A percentile compares a stretch with the other conserved stretches of the same genome.
Conservation (phyloP, 2,329 filamentous ascomycete species). For the Xylariaceae sp. region DNA sequence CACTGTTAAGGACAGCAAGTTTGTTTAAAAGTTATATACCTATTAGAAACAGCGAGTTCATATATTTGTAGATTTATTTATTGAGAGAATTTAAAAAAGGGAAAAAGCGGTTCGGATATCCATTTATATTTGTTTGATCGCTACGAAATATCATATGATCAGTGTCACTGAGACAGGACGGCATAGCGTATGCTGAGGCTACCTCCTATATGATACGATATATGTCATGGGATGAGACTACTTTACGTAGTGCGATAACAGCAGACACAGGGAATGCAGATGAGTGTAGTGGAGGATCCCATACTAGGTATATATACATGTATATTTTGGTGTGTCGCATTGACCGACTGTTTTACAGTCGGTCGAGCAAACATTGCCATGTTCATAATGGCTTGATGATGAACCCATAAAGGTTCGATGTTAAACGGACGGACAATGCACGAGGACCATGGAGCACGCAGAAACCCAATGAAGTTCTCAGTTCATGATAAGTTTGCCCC, state of each 20-base stretch:
- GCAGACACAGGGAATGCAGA: too few species aligned
- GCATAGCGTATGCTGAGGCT: background rate
- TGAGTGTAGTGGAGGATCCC: background rate
- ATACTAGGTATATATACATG: background rate
- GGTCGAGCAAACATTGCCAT: too few species aligned
- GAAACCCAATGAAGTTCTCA: background rate
- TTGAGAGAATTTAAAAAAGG: too few species aligned
- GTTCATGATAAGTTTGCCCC: slow-evolving; percentile 5
- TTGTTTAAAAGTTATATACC: slow-evolving; percentile 32
- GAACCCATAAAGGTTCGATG: background rate
- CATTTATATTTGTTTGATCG: background rate
- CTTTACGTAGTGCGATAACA: too few species aligned
- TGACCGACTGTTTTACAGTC: background rate
- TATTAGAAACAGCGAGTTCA: background rate
- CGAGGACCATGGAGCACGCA: background rate
- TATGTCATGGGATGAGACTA: too few species aligned
- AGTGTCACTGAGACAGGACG: background rate
- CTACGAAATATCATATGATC: background rate
- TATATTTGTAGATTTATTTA: slow-evolving; percentile 6
- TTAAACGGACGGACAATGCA: background rate
- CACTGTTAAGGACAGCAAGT: slow-evolving; percentile 57
- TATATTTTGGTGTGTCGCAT: background rate
- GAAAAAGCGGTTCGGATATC: background rate
- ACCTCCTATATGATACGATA: too few species aligned
- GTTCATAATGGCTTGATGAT: background rate